These are phyloP conservation scores for Ceratobasidium sp. DNA, from an alignment of 1,284 basidiomycete genomes.

Conservation along the genomic window DNA sequence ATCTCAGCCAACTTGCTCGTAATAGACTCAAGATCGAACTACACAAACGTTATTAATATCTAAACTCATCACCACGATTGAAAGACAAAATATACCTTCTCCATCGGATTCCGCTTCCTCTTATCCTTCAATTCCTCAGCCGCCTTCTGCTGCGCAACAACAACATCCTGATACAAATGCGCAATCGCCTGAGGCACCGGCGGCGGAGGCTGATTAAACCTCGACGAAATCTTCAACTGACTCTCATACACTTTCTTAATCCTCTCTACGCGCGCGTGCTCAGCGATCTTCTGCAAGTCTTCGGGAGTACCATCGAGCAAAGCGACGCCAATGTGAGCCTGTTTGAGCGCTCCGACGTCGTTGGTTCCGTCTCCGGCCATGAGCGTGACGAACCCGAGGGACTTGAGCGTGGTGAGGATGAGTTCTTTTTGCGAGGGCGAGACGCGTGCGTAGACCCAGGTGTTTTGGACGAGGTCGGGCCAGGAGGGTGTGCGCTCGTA, in stretches of 20 bases:
- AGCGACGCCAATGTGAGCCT: constrained; percentile 95
- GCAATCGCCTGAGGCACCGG: constrained; percentile 86
- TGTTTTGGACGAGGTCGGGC: constrained; percentile 86
- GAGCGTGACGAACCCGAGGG: constrained; percentile 88
- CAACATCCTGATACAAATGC: constrained; percentile 87
- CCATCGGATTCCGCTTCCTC: constrained; percentile 86
- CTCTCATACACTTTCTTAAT: constrained; percentile 96
- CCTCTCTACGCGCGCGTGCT: constrained; percentile 88
- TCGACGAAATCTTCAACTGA: constrained; percentile 86
- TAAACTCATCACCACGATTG: neutral
- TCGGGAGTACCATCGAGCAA: constrained; percentile 91
- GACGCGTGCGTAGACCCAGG: constrained; percentile 97
- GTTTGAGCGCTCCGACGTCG: constrained; percentile 95
- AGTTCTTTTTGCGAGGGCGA: constrained; percentile 95
- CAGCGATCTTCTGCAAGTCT: constrained; percentile 92
- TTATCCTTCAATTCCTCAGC: constrained; percentile 73
- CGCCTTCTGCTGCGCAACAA: constrained; percentile 87
- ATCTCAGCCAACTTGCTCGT: constrained; percentile 91
- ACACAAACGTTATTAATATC: constrained; percentile 40
- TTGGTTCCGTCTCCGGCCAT: constrained; percentile 99
- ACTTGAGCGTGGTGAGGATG: constrained; percentile 89
- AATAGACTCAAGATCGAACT: constrained; percentile 91
- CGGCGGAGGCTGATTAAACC: constrained; percentile 92
- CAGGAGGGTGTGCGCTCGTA: constrained; percentile 75
- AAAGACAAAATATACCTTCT: constrained; percentile 73